phyloP scores from a whole-genome alignment of 2,329 filamentous ascomycete genomes.

The Colletotrichum neosansevieriae region DNA sequence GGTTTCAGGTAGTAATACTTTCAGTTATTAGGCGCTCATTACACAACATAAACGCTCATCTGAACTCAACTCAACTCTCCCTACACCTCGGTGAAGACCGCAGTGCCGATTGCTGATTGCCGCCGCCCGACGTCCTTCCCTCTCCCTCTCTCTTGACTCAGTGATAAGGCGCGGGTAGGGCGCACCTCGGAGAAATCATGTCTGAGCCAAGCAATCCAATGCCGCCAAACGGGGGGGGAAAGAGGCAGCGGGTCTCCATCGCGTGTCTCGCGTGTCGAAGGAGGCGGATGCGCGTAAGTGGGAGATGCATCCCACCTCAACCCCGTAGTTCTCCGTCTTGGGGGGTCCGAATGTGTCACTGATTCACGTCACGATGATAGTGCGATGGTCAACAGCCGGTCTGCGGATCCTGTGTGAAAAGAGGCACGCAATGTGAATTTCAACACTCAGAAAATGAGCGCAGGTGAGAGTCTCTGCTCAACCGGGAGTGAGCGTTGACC shows the following conservation, averaged over 20 bases:
- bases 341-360: neutral
- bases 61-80: constrained; percentile 13
- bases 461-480: constrained; percentile 17
- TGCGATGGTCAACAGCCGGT: constrained; percentile 38
- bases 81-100: constrained; percentile 9
- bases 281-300: constrained; percentile 39
- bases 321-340: neutral
- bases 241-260: constrained; percentile 40
- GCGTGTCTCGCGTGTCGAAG: constrained; percentile 40
- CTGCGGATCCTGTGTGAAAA: constrained; percentile 34
- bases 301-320: neutral
- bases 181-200: neutral
- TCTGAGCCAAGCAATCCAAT: neutral
- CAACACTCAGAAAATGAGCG: constrained; percentile 38
- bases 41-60: constrained; percentile 6
- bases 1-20: constrained; percentile 19
- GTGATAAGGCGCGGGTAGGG: neutral
- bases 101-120: neutral
- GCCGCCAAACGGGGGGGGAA: constrained; percentile 12
- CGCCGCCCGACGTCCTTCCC: neutral
- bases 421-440: constrained; percentile 32
- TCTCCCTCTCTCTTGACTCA: neutral
- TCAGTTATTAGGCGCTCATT: constrained; percentile 1
- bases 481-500: too few species aligned
- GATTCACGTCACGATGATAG: neutral